These are phyloP conservation scores for Gynochthodes officinalis DNA, from an alignment of 257 asterid species.

Conservation along the genomic window DNA sequence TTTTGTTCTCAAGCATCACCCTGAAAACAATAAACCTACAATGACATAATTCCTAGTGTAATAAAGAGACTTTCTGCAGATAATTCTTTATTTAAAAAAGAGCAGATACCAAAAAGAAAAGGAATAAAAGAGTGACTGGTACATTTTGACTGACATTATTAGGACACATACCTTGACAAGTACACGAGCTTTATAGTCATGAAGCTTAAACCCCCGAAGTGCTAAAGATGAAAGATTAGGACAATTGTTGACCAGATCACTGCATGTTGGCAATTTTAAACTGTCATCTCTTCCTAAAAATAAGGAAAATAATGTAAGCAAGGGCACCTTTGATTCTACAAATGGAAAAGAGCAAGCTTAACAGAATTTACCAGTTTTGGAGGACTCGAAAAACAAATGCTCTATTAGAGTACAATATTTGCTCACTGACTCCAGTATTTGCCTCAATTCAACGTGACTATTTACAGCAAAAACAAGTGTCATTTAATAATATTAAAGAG, in stretches of 20 bases:
- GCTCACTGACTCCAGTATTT: constrained; percentile 71
- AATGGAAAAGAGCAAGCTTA: constrained; percentile 8
- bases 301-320: constrained; percentile 23
- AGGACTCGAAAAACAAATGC: constrained; percentile 72
- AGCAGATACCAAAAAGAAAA: neutral
- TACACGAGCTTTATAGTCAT: constrained; percentile 51
- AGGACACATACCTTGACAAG: constrained; percentile 60
- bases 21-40: neutral
- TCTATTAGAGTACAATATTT: constrained; percentile 60
- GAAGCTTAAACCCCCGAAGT: constrained; percentile 75
- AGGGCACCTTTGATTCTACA: constrained; percentile 12
- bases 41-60: neutral
- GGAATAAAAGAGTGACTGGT: neutral
- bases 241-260: constrained; percentile 59
- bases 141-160: neutral
- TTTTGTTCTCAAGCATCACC: constrained; percentile 1
- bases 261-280: constrained; percentile 63
- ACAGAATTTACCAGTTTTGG: constrained; percentile 53
- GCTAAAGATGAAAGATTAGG: constrained; percentile 56
- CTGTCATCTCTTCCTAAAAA: constrained; percentile 79
- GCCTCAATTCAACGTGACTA: constrained; percentile 67
- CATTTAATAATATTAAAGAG: neutral
- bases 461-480: constrained; percentile 19
- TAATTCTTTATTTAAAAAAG: neutral
- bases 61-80: neutral